Evolutionary conservation across 257 asterid genomes (phyloP), one percentile per base, ranked within the genome.

Genomic region (Solanum ossicruentum): DNA sequence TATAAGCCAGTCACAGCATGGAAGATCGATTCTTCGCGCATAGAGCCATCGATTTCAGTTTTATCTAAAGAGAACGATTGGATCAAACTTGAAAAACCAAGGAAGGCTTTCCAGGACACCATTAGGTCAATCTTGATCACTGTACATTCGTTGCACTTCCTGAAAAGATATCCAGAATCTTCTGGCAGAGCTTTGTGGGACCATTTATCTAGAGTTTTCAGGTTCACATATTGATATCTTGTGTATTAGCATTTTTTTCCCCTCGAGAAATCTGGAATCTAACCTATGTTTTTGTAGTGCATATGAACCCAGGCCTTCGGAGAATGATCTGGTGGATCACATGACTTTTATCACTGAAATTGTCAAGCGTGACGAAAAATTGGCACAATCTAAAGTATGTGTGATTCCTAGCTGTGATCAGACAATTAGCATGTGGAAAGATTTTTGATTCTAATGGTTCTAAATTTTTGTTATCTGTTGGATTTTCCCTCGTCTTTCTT

Each of bases 31-130:
- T 87, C 87, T 61, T 85, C 92, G 0, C 75, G 71, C 60, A 80
- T 84, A 83, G 91, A 90, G 88, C 98, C 95, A 10, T 95, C 89
- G 88, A 86, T 97, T 73, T 90, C 92, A 18, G 98, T 97, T 84
- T 88, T 92, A 65, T 87, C 93, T 10, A 81, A 49, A 60, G 92
- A 94, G 84, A 93, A 93, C 18, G 12, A 89, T 75, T 97, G 99
- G 99, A 91, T 93, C 87, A 90, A 89, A 89, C 98, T 97, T 89
- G 86, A 90, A 87, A 94, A 92, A 85, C 97, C 98, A 7, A 90
- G 97, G 79, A 94, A 91, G 52, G 86, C 91, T 58, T 97, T 81
- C 85, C 87, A 86, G 51, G 87, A 83, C 51, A 85, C 88, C 9
- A 87, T 94, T 80, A 91, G 95, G 85, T 88, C 93, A 28, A 80